Evolutionary conservation across 768 basidiomycete genomes (phyloP), one percentile per base, ranked within the genome.

Genomic region (Tephrocybe sp.): DNA sequence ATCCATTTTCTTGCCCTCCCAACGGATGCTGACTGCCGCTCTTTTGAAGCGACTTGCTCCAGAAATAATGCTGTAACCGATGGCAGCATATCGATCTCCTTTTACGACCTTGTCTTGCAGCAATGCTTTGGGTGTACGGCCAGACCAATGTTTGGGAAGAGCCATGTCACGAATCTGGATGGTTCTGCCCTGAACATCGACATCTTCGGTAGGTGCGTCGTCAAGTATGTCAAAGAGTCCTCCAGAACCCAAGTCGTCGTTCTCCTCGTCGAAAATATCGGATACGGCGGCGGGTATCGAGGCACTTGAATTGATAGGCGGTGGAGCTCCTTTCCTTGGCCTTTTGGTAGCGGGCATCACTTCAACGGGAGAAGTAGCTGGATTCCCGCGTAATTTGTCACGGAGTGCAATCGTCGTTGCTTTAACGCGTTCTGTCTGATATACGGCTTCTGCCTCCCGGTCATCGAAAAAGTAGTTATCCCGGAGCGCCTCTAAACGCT

Each of bases 121-220:
- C 4, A 92, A 65, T 13, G 64, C 70, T 66, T 89, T 94, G 9
- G 96, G 92, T 12, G 87, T 85, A 35, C 82, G 84, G 32, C 89
- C 87, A 33, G 89, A 84, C 75, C 85, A 86, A 61, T 89, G 83
- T 68, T 90, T 96, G 2, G 92, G 89, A 20, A 92, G 72, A 1
- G 82, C 63, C 85, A 98, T 87, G 53, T 93, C 83, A 22, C 85
- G 75, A 55, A 86, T 61, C 22, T 57, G 65, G 41, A 87, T 69
- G 5, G 75, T 77, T 8, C 69, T 73, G 12, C 86, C 88, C 46
- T 74, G 65, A 9, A 72, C 65, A 16, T 78, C 82, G n/a, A 76
- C 74, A 55, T 80, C 80, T n/a, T 72, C 78, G 5, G 70, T 62
- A 11, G 84, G 80, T 60, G 80, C 71, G 45, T 76, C 75, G 19